These are phyloP conservation scores for Elsinoe perseae DNA, from an alignment of 2,329 filamentous ascomycete genomes.

Conservation along the genomic window DNA sequence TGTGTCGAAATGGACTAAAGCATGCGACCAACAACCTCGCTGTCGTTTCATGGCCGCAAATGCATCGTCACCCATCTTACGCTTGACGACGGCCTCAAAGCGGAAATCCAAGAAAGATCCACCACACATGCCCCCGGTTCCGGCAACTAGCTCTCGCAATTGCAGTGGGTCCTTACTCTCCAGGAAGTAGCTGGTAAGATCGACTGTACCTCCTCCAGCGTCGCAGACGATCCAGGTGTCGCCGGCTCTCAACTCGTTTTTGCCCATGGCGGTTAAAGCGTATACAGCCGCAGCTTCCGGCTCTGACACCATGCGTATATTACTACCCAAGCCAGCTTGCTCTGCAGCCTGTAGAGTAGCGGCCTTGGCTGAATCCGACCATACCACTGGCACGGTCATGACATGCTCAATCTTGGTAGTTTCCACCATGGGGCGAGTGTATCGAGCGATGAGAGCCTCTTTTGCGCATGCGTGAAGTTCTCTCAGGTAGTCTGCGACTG, in stretches of 20 bases:
- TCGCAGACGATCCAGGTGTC: slow-evolving; percentile 54
- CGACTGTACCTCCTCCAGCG: slow-evolving; percentile 54
- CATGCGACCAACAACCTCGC: too few species aligned
- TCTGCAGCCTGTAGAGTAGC: slow-evolving; percentile 71
- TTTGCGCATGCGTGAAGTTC: not conserved
- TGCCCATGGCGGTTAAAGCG: slow-evolving; percentile 70
- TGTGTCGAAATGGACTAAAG: too few species aligned
- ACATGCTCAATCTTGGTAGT: not conserved
- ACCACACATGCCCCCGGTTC: slow-evolving; percentile 69
- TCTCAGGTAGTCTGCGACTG: slow-evolving; percentile 45
- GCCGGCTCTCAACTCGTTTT: slow-evolving; percentile 62
- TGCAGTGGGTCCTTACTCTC: slow-evolving; percentile 62
- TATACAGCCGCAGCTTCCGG: slow-evolving; percentile 46
- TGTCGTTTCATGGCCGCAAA: too few species aligned
- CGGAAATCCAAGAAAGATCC: slow-evolving; percentile 73
- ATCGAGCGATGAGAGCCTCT: not conserved
- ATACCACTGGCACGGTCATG: slow-evolving; percentile 29
- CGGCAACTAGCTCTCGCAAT: slow-evolving; percentile 71
- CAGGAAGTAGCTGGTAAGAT: slow-evolving; percentile 76
- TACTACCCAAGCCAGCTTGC: slow-evolving; percentile 66
- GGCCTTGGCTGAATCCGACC: slow-evolving; percentile 77
- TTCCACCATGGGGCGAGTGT: not conserved
- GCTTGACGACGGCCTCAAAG: slow-evolving; percentile 71
- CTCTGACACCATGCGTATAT: slow-evolving; percentile 72
- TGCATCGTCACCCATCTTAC: slow-evolving; percentile 54